Conservation (phyloP, 352 stramenopile genomes). For the Pythium angustatum region DNA sequence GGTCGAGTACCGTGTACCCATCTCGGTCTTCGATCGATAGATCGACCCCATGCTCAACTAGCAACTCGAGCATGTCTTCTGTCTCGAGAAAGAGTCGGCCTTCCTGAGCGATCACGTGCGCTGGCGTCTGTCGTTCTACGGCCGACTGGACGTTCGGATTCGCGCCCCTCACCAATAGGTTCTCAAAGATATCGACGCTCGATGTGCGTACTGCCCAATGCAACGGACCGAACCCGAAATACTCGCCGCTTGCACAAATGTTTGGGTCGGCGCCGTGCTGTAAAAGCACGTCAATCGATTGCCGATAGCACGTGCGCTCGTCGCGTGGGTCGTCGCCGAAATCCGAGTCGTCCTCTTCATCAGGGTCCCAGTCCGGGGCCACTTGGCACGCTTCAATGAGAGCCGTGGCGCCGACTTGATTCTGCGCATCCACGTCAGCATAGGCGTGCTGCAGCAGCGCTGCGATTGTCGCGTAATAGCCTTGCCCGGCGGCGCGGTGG, state of each 20-base stretch:
- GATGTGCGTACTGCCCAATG: not conserved
- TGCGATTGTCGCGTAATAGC: not conserved
- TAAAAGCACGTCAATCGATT: not conserved
- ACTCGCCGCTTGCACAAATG: not conserved
- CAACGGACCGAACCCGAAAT: not conserved
- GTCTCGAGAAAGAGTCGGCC: no score
- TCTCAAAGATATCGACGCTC: not conserved
- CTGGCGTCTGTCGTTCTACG: not conserved
- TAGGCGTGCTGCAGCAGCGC: not conserved
- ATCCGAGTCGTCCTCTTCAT: not conserved
- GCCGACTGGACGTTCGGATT: not conserved
- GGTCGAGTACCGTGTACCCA: no score
- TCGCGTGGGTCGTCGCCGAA: not conserved
- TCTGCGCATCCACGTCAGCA: constrained; percentile 1
- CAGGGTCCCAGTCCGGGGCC: not conserved
- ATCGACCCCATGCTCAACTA: no score
- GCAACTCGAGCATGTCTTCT: no score
- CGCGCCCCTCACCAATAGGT: not conserved
- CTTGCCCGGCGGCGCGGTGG: constrained; percentile 1
- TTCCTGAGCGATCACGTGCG: no score
- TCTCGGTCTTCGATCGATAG: no score
- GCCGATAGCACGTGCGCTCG: not conserved
- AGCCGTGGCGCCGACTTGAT: constrained; percentile 1
- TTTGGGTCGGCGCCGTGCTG: not conserved
- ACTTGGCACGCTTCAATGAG: not conserved